Conservation (phyloP, 2,329 filamentous ascomycete genomes). For the Verticillium longisporum region DNA sequence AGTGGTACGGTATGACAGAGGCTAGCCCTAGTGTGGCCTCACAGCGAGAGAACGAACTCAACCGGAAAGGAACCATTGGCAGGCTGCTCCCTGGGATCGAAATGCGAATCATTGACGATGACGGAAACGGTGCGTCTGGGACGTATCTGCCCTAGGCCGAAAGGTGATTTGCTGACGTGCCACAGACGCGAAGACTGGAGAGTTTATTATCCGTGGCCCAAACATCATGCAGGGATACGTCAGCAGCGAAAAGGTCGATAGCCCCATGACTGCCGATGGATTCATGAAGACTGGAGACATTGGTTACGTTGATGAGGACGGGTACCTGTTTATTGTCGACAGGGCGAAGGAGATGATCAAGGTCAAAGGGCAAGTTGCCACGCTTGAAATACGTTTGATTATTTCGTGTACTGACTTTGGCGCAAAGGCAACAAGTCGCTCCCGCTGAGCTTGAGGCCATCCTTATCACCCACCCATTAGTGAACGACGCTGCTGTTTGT, state of each 20-base stretch:
- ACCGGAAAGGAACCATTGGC: constrained; percentile 3
- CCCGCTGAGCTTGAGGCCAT: constrained; percentile 6
- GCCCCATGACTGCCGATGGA: neutral
- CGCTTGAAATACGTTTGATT: neutral
- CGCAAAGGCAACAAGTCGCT: constrained; percentile 4
- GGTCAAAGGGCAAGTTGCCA: constrained; percentile 3
- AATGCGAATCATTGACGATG: constrained; percentile 5
- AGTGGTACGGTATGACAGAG: constrained; percentile 13
- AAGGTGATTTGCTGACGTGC: neutral
- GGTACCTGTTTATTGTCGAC: constrained; percentile 6
- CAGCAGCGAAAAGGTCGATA: neutral
- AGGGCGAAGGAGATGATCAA: constrained; percentile 9
- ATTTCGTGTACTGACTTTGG: neutral
- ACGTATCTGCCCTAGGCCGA: neutral
- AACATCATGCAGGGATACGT: constrained; percentile 8
- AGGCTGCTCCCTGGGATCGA: constrained; percentile 4
- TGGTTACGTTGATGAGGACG: constrained; percentile 4
- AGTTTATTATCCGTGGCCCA: constrained; percentile 5
- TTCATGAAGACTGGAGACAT: constrained; percentile 7
- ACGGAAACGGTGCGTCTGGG: constrained; percentile 1
- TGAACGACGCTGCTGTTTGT: constrained; percentile 5
- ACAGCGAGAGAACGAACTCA: constrained; percentile 4
- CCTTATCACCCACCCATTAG: constrained; percentile 3
- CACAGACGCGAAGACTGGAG: constrained; percentile 2
- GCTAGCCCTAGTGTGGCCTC: constrained; percentile 8